Base-by-base conservation (phyloP, 2,329 filamentous ascomycete genomes). In the Aspergillus aculeatinus region DNA sequence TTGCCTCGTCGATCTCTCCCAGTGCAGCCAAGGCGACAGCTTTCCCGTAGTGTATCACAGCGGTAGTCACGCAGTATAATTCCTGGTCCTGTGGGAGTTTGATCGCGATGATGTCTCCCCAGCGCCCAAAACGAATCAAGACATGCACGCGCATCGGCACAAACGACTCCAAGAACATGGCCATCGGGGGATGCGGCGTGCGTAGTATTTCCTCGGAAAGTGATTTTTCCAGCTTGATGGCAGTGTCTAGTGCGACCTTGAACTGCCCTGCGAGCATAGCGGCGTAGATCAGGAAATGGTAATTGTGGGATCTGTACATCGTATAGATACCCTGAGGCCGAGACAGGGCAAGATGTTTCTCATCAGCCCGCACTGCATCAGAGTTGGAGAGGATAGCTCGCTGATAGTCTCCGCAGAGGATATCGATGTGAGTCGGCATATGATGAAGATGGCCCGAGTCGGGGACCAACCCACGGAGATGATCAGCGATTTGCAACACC, bases 361-460 rank as follows among this genome's bases (percentile, higher is more conserved):
- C 84, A 69, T 94, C 89, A 1, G 88, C 89, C 0, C 75, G 68
- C 51, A 90, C 87, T 10, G 90, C 90, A 23, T 83, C 81, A 2
- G 82, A 78, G 71, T 93, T 93, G 4, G 87, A 87, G 1, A 79
- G 77, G 55, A 92, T 86, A 4, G 88, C 88, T 9, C 80, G 80
- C 31, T 82, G 78, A 69, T 92, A 93, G 67, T 92, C 85, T 12
- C 90, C 90, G 29, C 87, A 83, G 0, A 92, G 81, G 11, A 91
- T 83, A 71, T 93, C 89, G 39, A 93, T 79, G 72, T 94, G 90
- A 0, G 86, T 86, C 0, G 90, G 89, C 90, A 94, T 93, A 68
- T 92, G 89, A 47, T 87, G 80, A 0, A 91, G 76, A 72, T 92
- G 89, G 0, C 89, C 89, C 0, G 85, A 81, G 69, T 91, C 88